Conservation (phyloP, 805 yeast genomes). For the Kluyveromyces siamensis region DNA sequence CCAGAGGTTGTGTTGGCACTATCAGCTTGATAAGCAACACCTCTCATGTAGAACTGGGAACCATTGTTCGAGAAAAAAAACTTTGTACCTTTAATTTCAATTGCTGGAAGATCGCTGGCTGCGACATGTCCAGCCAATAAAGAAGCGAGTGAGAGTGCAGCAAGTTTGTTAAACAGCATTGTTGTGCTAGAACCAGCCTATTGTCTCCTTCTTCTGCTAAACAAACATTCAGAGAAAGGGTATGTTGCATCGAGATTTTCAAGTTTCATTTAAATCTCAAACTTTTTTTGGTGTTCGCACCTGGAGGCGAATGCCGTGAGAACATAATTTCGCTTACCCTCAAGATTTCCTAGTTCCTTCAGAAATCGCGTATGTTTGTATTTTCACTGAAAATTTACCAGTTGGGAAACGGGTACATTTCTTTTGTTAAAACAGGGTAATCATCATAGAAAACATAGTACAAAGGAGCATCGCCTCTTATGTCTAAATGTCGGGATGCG, state of each 20-base stretch:
- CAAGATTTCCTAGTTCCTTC: background rate
- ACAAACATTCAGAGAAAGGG: too few species aligned
- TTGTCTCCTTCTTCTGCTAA: background rate
- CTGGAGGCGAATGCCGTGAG: background rate
- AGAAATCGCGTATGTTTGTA: slow-evolving; percentile 1
- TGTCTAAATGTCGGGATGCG: too few species aligned
- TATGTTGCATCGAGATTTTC: background rate
- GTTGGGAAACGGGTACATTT: background rate
- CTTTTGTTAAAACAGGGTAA: background rate
- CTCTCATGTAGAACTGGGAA: slow-evolving; percentile 67
- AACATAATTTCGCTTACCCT: background rate
- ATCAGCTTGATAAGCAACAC: slow-evolving; percentile 75
- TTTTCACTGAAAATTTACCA: background rate
- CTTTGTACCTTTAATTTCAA: slow-evolving; percentile 69
- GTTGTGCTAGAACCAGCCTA: background rate
- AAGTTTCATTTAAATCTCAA: too few species aligned
- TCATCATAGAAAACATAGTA: too few species aligned
- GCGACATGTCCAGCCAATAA: slow-evolving; percentile 20
- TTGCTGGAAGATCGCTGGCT: slow-evolving; percentile 47
- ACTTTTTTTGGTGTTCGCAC: background rate
- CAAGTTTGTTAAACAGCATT: slow-evolving; percentile 29
- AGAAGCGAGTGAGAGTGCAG: slow-evolving; percentile 29
- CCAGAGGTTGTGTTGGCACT: slow-evolving; percentile 40
- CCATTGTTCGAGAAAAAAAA: slow-evolving; percentile 72
- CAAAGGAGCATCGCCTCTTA: too few species aligned